phyloP scores from a whole-genome alignment of 1,284 basidiomycete species.

The Leccinum ponderosum region DNA sequence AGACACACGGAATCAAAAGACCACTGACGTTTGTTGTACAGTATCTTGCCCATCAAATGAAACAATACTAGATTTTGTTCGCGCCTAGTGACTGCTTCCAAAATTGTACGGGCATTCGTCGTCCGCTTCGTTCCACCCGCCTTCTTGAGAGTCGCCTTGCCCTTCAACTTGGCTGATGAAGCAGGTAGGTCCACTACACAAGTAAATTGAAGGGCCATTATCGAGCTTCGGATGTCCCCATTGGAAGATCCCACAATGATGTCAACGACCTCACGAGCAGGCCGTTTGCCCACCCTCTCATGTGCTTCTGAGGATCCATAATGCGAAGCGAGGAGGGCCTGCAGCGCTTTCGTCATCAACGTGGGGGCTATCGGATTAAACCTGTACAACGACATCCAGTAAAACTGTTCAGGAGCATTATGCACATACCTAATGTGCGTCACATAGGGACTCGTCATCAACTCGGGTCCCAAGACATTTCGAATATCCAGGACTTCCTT shows the following conservation, averaged over 20 bases:
- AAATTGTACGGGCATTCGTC: slow-evolving; percentile 35
- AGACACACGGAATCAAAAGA: background rate
- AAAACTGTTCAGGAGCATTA: background rate
- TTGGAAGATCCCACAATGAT: slow-evolving; percentile 76
- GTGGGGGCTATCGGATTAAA: slow-evolving; percentile 93
- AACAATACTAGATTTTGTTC: slow-evolving; percentile 90
- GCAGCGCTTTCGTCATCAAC: slow-evolving; percentile 78
- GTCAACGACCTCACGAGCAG: slow-evolving; percentile 68
- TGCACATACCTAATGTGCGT: slow-evolving; percentile 68
- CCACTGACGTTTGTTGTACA: slow-evolving; percentile 88
- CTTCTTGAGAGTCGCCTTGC: slow-evolving; percentile 35
- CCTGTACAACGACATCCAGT: slow-evolving; percentile 39
- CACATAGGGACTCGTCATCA: slow-evolving; percentile 66
- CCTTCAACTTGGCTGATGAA: slow-evolving; percentile 19
- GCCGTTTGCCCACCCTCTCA: slow-evolving; percentile 32
- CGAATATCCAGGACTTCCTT: slow-evolving; percentile 68
- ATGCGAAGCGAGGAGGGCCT: slow-evolving; percentile 57
- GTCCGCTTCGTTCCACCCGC: slow-evolving; percentile 3
- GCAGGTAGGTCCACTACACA: slow-evolving; percentile 44
- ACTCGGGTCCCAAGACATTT: slow-evolving; percentile 59
- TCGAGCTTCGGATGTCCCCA: slow-evolving; percentile 91
- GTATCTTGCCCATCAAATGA: slow-evolving; percentile 89
- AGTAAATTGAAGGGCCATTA: slow-evolving; percentile 90
- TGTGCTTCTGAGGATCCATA: slow-evolving; percentile 31
- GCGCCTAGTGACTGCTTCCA: slow-evolving; percentile 76